Base-by-base conservation (phyloP, 495 filamentous ascomycete species). In the Penicillium canescens region DNA sequence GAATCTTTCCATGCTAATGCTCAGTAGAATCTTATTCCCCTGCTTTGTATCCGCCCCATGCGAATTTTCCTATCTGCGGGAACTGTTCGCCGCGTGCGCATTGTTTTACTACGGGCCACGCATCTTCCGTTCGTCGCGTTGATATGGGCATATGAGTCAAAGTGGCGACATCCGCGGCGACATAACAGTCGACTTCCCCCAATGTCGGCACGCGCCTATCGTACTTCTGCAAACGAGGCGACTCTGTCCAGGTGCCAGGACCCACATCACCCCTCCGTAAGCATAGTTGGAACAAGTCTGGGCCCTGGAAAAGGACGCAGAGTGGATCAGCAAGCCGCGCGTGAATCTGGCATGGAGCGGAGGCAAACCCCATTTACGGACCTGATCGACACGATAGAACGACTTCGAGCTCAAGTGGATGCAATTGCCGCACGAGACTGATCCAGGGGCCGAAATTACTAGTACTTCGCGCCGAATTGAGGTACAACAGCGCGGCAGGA, bases 1-100 rank as follows among this genome's bases (percentile, higher is more conserved):
- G 55, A 60, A 60, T 34, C 5, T 28, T 38, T 63, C 48, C 46
- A 44, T 65, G 55, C 67, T 52, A 4, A 66, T 57, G 52, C 67
- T 35, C 35, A 55, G 39, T 63, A 89, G 86, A 96, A 97, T 69
- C 78, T 98, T 14, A 80, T 97, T 38, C 87, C 92, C 1, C 80
- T 96, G 42, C 73, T 90, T 39, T 81, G 92, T 55, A 86, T 96
- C 59, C 87, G 93, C 35, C 93, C 93, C 1, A 74, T 96, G 53
- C 82, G 92, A 55, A 73, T 96, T 21, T 81, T 92, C 54, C 60
- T 96, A 18, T 78, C 89, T 3, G 82, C 89, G 10, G 85, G 86
- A 54, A 79, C 82, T 40, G 78, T 96, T 39, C 86, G 92, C 33
- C 76, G 75, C 24, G 81, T 81, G 26, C 86, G 90, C 44, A 96